These are phyloP conservation scores for Otatea glauca DNA, from an alignment of 176 grass and related monocot species.

Conservation along the genomic window DNA sequence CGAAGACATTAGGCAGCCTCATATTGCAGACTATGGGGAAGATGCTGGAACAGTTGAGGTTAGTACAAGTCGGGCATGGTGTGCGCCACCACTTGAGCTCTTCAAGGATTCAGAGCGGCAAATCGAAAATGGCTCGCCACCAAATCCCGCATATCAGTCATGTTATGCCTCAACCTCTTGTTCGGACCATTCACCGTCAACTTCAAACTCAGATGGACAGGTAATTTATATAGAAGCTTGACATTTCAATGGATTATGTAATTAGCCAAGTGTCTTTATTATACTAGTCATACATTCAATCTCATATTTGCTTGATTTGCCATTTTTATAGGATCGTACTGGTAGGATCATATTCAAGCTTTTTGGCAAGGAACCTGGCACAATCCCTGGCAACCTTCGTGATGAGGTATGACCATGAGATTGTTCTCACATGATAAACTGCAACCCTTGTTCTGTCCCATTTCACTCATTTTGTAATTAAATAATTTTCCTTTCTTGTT, in stretches of 20 bases:
- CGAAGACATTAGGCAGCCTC: conserved; percentile 49
- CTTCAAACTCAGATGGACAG: conserved; percentile 93
- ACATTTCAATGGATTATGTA: conserved; percentile 12
- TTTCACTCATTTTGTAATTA: conserved; percentile 22
- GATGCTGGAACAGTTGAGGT: conserved; percentile 66
- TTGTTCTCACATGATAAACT: conserved; percentile 18
- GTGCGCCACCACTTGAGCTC: conserved; percentile 61
- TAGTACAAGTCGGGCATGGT: conserved; percentile 68
- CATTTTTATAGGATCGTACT: conserved; percentile 76
- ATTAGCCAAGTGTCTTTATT: not conserved
- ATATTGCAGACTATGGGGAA: conserved; percentile 63
- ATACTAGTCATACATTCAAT: conserved; percentile 4
- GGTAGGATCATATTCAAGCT: conserved; percentile 97
- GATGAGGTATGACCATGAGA: conserved; percentile 54
- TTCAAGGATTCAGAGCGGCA: conserved; percentile 68
- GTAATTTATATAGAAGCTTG: conserved; percentile 47
- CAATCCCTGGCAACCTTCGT: conserved; percentile 76
- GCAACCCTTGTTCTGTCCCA: not conserved
- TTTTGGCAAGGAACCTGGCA: conserved; percentile 94
- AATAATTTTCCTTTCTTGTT: conserved; percentile 19
- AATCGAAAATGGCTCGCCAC: conserved; percentile 53
- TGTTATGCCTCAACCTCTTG: conserved; percentile 82
- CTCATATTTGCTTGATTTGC: conserved; percentile 12
- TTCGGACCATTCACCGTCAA: conserved; percentile 94
- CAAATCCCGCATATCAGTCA: conserved; percentile 59